Base-by-base conservation (phyloP, 2,329 filamentous ascomycete species). In the Fusarium illudens region DNA sequence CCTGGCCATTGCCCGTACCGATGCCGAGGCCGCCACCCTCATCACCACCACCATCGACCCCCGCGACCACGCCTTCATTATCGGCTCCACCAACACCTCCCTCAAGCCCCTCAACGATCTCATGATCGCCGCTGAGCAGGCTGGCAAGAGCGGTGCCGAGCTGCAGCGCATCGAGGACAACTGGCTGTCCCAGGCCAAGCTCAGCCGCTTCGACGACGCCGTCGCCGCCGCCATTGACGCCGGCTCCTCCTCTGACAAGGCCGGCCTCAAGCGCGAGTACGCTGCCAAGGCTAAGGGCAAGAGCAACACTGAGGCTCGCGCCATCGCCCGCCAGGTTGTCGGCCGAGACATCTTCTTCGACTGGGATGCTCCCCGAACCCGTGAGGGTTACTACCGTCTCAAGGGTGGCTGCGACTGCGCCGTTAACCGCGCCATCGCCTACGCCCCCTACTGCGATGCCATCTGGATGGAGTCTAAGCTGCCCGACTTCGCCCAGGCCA, bases 401-500 rank as follows among this genome's bases (percentile, higher is more conserved):
- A 87, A 93, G 80, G 96, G 96, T 64, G 96, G 96, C 62, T 97
- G 92, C 75, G 90, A 94, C 79, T 97, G 92, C 79, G 94, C 94
- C 63, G 84, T 98, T 78, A 96, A 96, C 85, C 89, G 95, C 49
- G 95, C 94, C 32, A 83, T 97, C 61, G 93, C 95, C 6, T 98
- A 96, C 77, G 95, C 93, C 0, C 95, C 96, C 3, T 97, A 96
- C 82, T 92, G 91, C 67, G 95, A 98, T 76, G 89, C 96, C 79
- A 97, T 99, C 81, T 99, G 96, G 96, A 99, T 99, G 96, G 96
- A 99, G 87, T 95, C 91, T 83, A 97, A 97, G 84, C 85, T 97
- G 71, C 96, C 96, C 46, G 95, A 98, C 79, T 98, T 86, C 79
- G 86, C 86, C 51, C 96, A 98, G 83, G 96, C 96, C 22, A 88